Evolutionary conservation across 805 yeast species (phyloP).

Genomic region (Starmerella geochares): DNA sequence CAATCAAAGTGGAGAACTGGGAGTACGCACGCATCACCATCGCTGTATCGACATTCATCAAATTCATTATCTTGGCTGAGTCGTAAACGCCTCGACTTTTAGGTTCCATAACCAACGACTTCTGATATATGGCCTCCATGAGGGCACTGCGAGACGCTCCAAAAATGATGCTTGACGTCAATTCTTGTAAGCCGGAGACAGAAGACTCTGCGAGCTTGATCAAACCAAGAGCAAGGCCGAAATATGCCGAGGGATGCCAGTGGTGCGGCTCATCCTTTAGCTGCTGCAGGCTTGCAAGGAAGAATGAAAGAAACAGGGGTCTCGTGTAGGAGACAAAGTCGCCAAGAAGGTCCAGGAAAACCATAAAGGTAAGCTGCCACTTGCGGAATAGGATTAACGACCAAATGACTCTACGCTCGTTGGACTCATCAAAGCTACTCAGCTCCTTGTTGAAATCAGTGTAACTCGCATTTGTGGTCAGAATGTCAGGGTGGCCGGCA

Average conservation of each 20-base stretch:
- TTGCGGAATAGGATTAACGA: constrained; percentile 6
- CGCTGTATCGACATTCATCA: constrained; percentile 81
- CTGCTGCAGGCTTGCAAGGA: constrained; percentile 14
- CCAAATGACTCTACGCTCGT: constrained; percentile 10
- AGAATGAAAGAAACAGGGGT: constrained; percentile 18
- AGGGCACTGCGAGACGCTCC: constrained; percentile 10
- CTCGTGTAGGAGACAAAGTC: constrained; percentile 18
- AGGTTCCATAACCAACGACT: constrained; percentile 54
- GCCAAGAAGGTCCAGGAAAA: constrained; percentile 4
- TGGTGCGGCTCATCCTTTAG: neutral
- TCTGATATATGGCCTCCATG: constrained; percentile 58
- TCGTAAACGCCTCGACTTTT: constrained; percentile 52
- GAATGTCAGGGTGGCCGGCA: constrained; percentile 13
- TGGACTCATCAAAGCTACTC: neutral
- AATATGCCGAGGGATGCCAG: neutral
- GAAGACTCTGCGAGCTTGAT: neutral
- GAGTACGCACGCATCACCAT: constrained; percentile 71
- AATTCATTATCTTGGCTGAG: constrained; percentile 84
- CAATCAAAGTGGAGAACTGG: constrained; percentile 68
- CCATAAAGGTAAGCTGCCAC: constrained; percentile 5
- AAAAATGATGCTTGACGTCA: constrained; percentile 4
- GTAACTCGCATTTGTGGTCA: constrained; percentile 9
- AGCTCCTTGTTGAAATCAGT: constrained; percentile 2
- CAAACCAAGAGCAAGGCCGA: constrained; percentile 3
- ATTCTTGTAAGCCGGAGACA: neutral